Evolutionary conservation across 2,329 filamentous ascomycete species (phyloP).

Genomic region (Truncatella angustata): DNA sequence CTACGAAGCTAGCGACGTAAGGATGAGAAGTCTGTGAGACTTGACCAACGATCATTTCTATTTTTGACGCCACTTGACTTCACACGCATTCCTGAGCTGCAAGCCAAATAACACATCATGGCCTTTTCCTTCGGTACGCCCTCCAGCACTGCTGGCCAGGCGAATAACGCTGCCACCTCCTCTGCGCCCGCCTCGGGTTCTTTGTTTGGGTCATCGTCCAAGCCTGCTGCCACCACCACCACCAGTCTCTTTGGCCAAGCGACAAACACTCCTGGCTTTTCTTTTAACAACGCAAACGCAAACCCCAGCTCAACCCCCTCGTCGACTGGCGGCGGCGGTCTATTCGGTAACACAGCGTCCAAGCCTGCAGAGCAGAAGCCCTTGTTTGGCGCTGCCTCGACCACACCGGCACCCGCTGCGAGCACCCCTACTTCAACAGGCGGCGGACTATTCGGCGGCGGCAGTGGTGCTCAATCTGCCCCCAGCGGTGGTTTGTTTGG

Average conservation of each 20-base stretch:
- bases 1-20: background rate
- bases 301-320: slow-evolving; percentile 17
- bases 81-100: slow-evolving; percentile 12
- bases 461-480: slow-evolving; percentile 13
- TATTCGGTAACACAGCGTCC: slow-evolving; percentile 33
- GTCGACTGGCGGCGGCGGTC: slow-evolving; percentile 17
- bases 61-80: background rate
- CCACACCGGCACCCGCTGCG: slow-evolving; percentile 15
- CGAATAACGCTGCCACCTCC: slow-evolving; percentile 33
- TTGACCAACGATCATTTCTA: slow-evolving; percentile 3
- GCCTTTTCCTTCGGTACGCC: slow-evolving; percentile 31
- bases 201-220: slow-evolving; percentile 37
- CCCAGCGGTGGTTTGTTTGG: slow-evolving; percentile 24
- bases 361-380: slow-evolving; percentile 30
- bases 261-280: slow-evolving; percentile 34
- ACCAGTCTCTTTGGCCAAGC: slow-evolving; percentile 29
- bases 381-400: slow-evolving; percentile 27
- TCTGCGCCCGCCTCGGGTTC: slow-evolving; percentile 37
- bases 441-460: slow-evolving; percentile 27
- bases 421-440: slow-evolving; percentile 24
- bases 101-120: slow-evolving; percentile 22
- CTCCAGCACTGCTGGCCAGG: slow-evolving; percentile 21
- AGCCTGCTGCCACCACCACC: slow-evolving; percentile 19
- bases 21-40: slow-evolving; percentile 6
- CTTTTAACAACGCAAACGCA: slow-evolving; percentile 34